Conservation (phyloP, 768 basidiomycete genomes). For the Tremella fuciformis region DNA sequence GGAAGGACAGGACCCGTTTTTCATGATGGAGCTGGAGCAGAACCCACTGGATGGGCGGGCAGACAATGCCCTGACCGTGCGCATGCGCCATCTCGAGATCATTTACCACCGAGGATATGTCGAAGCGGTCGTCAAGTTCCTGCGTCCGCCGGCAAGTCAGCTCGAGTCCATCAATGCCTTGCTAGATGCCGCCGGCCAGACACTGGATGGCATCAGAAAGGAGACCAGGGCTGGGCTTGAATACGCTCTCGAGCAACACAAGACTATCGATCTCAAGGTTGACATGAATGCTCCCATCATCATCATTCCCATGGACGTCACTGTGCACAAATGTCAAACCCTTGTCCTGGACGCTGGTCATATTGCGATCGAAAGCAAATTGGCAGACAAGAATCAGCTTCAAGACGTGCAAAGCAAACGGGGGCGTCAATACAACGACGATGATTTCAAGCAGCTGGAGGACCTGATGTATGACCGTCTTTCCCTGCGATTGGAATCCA, state of each 20-base stretch:
- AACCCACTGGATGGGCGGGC: constrained; percentile 88
- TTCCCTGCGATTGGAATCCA: constrained; percentile 73
- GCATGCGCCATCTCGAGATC: constrained; percentile 93
- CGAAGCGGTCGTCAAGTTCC: constrained; percentile 84
- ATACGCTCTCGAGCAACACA: constrained; percentile 86
- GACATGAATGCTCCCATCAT: constrained; percentile 97
- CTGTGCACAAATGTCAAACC: constrained; percentile 72
- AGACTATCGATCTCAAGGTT: constrained; percentile 92
- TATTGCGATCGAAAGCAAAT: constrained; percentile 84
- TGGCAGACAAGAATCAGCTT: constrained; percentile 78
- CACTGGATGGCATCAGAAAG: constrained; percentile 85
- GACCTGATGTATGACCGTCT: constrained; percentile 94
- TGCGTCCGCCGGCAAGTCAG: constrained; percentile 90
- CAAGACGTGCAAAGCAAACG: constrained; percentile 76
- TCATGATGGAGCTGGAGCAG: constrained; percentile 85
- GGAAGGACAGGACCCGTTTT: constrained; percentile 60
- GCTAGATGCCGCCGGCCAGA: constrained; percentile 84
- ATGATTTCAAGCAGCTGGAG: constrained; percentile 80
- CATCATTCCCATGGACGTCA: constrained; percentile 89
- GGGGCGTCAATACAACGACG: constrained; percentile 76
- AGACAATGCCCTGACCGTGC: constrained; percentile 81
- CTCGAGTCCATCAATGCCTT: constrained; percentile 92
- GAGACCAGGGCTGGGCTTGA: constrained; percentile 93
- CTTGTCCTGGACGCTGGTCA: constrained; percentile 94
- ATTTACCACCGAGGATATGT: constrained; percentile 93